Base-by-base conservation (phyloP, 176 grass and related monocot species). In the Musa troglodytarum region DNA sequence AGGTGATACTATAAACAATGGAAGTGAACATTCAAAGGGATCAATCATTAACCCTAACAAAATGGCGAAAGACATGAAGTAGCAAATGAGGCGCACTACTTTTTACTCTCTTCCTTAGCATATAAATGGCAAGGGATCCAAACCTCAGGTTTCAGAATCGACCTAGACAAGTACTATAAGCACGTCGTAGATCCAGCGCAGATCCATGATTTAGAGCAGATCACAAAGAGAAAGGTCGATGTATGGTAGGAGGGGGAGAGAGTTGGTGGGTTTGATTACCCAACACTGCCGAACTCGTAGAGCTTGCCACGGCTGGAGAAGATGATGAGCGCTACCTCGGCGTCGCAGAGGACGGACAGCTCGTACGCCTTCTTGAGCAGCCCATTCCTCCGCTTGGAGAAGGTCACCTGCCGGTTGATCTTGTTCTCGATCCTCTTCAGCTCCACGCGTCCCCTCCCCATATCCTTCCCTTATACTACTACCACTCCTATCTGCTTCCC, bases 351-450 rank as follows among this genome's bases (percentile, higher is more conserved):
- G 76, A 92, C 72, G 73, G 90, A 92, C 19, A 92, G 83, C 82
- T 92, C 90, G 83, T 90, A 93, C 0, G 91, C 91, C 85, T 93
- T 93, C 85, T 93, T 93, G 82, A 90, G 82, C 82, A 93, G 77
- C 23, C 91, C 91, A 69, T 82, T 90, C 81, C 87, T 78, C 80
- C 90, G 72, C 87, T 93, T 93, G 58, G 87, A 75, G 87, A 93
- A 93, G 57, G 87, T 93, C 69, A 93, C 91, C 80, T 93, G 91
- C 74, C 91, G 77, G 87, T 83, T 93, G 72, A 88, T 93, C 91
- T 93, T 93, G 87, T 93, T 93, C 80, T 93, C 91, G 73, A 93
- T 93, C 87, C 85, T 83, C 87, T 93, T 86, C 80, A 93, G 76
- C 80, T 86, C 85, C 49, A 93, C 91, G 81, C 82, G 86, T 49